phyloP scores from a whole-genome alignment of 228 moss, liverwort and hornwort genomes.

The Sphagnum fallax region DNA sequence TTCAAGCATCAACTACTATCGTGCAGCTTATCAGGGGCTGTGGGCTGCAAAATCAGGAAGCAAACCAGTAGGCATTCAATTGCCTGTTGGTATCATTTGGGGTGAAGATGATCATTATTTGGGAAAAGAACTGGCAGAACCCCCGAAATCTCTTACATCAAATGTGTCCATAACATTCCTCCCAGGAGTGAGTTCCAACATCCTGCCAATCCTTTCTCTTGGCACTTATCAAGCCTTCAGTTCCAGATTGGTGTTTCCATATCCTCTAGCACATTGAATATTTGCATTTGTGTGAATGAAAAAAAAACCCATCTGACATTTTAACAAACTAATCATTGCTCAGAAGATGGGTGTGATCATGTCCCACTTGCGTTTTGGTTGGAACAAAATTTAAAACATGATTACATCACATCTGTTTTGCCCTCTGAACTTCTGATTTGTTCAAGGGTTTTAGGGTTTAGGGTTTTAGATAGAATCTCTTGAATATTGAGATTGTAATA shows the following conservation, averaged over 20 bases:
- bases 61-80: conserved; percentile 12
- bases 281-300: too few relatives aligned
- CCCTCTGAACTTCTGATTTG: too few relatives aligned
- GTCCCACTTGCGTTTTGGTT: too few relatives aligned
- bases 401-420: too few relatives aligned
- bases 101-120: conserved; percentile 56
- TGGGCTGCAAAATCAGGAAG: conserved; percentile 15
- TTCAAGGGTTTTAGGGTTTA: too few relatives aligned
- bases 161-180: conserved; percentile 41
- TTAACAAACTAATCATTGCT: too few relatives aligned
- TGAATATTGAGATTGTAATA: too few relatives aligned
- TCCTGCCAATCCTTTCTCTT: background rate
- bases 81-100: conserved; percentile 63
- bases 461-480: too few relatives aligned
- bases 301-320: too few relatives aligned
- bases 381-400: too few relatives aligned
- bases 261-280: too few relatives aligned
- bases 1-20: conserved; percentile 53
- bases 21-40: conserved; percentile 47
- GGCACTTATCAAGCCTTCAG: background rate
- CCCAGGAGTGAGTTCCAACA: conserved; percentile 16
- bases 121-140: conserved; percentile 41
- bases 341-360: too few relatives aligned
- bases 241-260: background rate
- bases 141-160: conserved; percentile 33